phyloP scores from a whole-genome alignment of 2,329 filamentous ascomycete species.

The Claviceps paspali region DNA sequence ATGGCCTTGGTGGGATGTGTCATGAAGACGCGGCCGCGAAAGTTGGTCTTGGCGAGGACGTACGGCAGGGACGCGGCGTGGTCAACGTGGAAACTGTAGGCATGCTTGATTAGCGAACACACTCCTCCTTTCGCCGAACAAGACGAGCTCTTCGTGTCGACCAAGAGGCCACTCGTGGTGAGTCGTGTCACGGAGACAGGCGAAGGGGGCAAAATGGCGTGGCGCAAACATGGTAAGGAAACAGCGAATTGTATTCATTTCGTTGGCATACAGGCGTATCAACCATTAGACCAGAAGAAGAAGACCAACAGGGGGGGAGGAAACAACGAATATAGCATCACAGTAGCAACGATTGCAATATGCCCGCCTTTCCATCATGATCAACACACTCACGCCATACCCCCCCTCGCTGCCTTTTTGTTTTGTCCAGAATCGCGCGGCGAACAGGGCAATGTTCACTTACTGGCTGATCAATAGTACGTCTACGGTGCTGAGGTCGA shows the following conservation, averaged over 20 bases:
- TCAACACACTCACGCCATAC: neutral
- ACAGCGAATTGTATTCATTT: constrained; percentile 22
- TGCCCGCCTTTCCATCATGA: neutral
- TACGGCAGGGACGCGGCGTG: constrained; percentile 98
- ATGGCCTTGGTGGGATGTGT: constrained; percentile 98
- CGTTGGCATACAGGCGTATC: constrained; percentile 13
- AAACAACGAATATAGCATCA: neutral
- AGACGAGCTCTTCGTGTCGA: neutral
- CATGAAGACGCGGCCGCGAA: constrained; percentile 94
- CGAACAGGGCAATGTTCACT: constrained; percentile 26
- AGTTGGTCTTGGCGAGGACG: constrained; percentile 94
- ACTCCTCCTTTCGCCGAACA: too few species aligned
- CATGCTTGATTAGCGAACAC: constrained; percentile 6
- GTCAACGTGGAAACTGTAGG: constrained; percentile 73
- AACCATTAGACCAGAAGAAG: constrained; percentile 2
- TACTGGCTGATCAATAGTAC: constrained; percentile 98
- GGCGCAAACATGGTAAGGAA: constrained; percentile 10
- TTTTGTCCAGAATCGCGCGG: neutral
- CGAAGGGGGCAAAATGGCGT: constrained; percentile 5
- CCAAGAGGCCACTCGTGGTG: neutral
- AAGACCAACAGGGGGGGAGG: neutral
- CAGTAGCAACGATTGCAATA: neutral
- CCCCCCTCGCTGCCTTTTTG: neutral
- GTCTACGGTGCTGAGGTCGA: constrained; percentile 93
- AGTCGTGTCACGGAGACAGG: neutral